Conservation (phyloP, 2,329 filamentous ascomycete species). For the Dryadomyces sulphureus region DNA sequence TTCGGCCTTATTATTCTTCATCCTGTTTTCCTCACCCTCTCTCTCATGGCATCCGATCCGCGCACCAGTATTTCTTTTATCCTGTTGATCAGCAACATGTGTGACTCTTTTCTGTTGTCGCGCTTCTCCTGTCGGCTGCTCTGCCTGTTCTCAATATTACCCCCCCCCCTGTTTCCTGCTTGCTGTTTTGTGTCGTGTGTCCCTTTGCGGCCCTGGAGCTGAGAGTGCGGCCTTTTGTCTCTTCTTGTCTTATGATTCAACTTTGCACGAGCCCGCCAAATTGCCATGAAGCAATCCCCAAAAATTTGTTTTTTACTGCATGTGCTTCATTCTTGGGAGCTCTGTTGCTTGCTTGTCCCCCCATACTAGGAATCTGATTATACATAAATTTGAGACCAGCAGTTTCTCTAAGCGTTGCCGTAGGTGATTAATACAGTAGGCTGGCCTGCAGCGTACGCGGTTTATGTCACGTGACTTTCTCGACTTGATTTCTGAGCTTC, state of each 20-base stretch:
- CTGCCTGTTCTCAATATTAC: not conserved
- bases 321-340: not conserved
- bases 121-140: not conserved
- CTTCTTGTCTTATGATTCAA: constrained; percentile 1
- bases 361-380: not conserved
- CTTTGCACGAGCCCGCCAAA: not conserved
- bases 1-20: not conserved
- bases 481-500: constrained; percentile 1
- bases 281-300: not conserved
- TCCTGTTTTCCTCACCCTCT: not conserved
- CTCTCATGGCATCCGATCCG: not conserved
- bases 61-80: not conserved
- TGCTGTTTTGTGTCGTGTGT: no score
- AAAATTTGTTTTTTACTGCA: not conserved
- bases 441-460: no score
- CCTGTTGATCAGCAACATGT: not conserved
- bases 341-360: not conserved
- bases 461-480: not conserved
- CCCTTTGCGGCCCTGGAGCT: not conserved
- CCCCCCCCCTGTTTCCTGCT: not conserved
- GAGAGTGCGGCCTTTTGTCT: not conserved
- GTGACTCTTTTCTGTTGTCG: not conserved
- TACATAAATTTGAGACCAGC: not conserved
- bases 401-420: not conserved
- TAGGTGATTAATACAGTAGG: no score